Evolutionary conservation across 441 rosid species (phyloP), one percentile per base, ranked within the genome.

Genomic region (Erysimum cheiri): DNA sequence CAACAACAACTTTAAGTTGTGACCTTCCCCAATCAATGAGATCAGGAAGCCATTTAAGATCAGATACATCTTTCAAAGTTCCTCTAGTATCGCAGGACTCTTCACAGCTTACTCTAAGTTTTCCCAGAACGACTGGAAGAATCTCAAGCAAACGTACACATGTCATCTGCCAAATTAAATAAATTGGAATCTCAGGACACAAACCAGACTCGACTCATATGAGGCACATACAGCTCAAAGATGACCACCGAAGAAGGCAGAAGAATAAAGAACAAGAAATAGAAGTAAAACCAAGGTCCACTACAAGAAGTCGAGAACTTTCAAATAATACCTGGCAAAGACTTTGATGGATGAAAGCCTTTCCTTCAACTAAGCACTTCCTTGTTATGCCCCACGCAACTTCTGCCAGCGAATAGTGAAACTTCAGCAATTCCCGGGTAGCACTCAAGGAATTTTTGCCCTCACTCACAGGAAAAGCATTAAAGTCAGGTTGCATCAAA

Each of bases 21-120:
- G 99, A 96, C 79, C 85, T 88, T 48, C 96, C 98, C 99, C 99
- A 96, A 46, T 89, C 94, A 71, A 88, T 80, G 81, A 96, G 85
- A 84, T 89, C 96, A 83, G 85, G 87, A 72, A 96, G 93, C 99
- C 99, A 96, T 69, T 81, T 71, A 36, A 87, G 83, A 79, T 85
- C 89, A 53, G 80, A 70, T 35, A 65, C 71, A 71, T 79, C 75
- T 73, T 74, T 77, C 74, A 74, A 56, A 55, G 59, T 73, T 36
- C 72, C 79, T 75, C 67, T 79, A 70, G 82, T 76, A 77, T 62
- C 74, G 73, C 47, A 73, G 66, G 81, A 78, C 28, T 58, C 69
- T 40, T 60, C 69, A 64, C 8, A 32, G 63, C 82, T 72, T 70
- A 74, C 83, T 75, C 69, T 69, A 71, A 91, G 86, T 71, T 76